Conservation (phyloP, 1,139 yeast species). For the Tardiomyces depauwii region DNA sequence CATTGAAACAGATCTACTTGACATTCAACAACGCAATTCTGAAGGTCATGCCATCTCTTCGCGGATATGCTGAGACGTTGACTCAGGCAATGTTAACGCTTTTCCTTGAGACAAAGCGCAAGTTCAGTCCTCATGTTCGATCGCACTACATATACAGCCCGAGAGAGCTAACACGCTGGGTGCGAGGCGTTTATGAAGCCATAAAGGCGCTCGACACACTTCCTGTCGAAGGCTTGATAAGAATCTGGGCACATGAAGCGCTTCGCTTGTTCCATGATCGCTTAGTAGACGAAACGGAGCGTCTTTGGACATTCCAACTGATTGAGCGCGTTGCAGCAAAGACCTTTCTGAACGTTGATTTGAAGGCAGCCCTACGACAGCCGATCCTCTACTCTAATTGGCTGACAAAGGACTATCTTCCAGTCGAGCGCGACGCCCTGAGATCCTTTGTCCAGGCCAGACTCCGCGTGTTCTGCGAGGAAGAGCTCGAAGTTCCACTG, state of each 20-base stretch:
- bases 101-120: constrained; percentile 36
- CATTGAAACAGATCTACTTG: constrained; percentile 58
- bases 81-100: constrained; percentile 61
- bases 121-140: constrained; percentile 29
- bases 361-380: constrained; percentile 26
- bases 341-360: constrained; percentile 40
- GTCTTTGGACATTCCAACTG: constrained; percentile 39
- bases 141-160: constrained; percentile 75
- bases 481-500: constrained; percentile 48
- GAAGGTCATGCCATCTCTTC: constrained; percentile 50
- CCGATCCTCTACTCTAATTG: constrained; percentile 66
- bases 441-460: constrained; percentile 50
- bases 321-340: constrained; percentile 30
- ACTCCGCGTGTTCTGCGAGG: constrained; percentile 59
- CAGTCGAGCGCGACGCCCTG: constrained; percentile 43
- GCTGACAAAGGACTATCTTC: constrained; percentile 53
- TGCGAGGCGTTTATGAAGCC: constrained; percentile 60
- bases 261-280: constrained; percentile 68
- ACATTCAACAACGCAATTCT: constrained; percentile 44
- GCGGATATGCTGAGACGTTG: constrained; percentile 41
- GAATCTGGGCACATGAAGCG: constrained; percentile 80
- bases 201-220: constrained; percentile 31
- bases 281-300: constrained; percentile 39
- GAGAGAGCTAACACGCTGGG: constrained; percentile 85
- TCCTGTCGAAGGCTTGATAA: constrained; percentile 35